Conservation (phyloP, 2,329 filamentous ascomycete genomes). For the Fusarium beomiforme region DNA sequence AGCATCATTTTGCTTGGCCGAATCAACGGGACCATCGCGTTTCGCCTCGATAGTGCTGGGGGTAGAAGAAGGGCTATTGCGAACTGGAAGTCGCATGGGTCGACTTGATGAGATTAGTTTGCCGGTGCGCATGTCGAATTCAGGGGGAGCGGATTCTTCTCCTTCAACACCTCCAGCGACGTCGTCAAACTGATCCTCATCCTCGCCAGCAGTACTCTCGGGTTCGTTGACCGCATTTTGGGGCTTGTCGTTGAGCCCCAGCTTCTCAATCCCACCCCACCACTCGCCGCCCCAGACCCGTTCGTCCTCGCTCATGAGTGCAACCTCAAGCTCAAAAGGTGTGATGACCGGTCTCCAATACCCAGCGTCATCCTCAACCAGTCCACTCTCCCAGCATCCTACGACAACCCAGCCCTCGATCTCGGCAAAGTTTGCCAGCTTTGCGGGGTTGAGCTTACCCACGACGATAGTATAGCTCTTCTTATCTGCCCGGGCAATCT, state of each 20-base stretch:
- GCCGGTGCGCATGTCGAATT: constrained; percentile 92
- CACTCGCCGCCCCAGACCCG: constrained; percentile 89
- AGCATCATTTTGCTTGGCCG: constrained; percentile 27
- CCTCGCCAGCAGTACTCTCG: constrained; percentile 12
- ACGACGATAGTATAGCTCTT: constrained; percentile 97
- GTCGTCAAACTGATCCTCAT: constrained; percentile 42
- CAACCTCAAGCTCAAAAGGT: constrained; percentile 89
- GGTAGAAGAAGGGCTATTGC: constrained; percentile 31
- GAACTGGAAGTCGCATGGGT: constrained; percentile 69
- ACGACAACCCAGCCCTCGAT: constrained; percentile 97
- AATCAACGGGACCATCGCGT: neutral
- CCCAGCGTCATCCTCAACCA: constrained; percentile 83
- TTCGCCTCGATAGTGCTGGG: neutral
- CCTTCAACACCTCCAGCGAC: constrained; percentile 61
- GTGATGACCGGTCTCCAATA: constrained; percentile 93
- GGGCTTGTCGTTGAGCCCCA: constrained; percentile 58
- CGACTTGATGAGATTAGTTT: constrained; percentile 81
- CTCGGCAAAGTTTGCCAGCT: constrained; percentile 95
- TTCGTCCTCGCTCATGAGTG: constrained; percentile 77
- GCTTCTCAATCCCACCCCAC: constrained; percentile 84
- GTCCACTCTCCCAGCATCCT: constrained; percentile 95
- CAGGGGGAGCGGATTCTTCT: constrained; percentile 81
- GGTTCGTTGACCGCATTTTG: constrained; percentile 29
- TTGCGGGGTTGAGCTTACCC: constrained; percentile 94
- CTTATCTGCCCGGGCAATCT: constrained; percentile 84